A percentile compares a stretch with the other conserved stretches of the same genome.
These are phyloP conservation scores for Suillus cothurnatus DNA, from an alignment of 768 basidiomycete species.

Conservation along the genomic window DNA sequence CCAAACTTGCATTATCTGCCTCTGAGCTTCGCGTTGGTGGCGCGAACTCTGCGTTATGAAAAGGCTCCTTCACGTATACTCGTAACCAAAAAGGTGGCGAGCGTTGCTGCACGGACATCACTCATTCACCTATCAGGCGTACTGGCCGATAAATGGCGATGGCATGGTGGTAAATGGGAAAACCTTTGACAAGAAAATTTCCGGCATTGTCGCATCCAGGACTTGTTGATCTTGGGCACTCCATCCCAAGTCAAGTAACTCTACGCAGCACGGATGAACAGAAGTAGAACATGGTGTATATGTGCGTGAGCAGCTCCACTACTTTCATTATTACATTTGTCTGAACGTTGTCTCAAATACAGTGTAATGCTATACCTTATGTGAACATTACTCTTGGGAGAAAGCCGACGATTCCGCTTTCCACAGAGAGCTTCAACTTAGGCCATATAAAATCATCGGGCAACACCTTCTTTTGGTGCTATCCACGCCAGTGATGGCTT, in stretches of 20 bases:
- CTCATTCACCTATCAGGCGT: no score
- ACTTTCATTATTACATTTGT: neutral
- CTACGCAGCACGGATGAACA: slow-evolving; percentile 31
- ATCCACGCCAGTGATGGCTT: slow-evolving; percentile 15
- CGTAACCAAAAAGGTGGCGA: slow-evolving; percentile 31
- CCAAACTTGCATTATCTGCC: slow-evolving; percentile 37
- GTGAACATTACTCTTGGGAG: slow-evolving; percentile 38
- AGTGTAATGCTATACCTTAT: slow-evolving; percentile 24
- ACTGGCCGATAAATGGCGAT: slow-evolving; percentile 23
- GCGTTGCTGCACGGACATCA: no score
- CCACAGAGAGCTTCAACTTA: slow-evolving; percentile 37
- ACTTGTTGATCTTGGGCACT: slow-evolving; percentile 44
- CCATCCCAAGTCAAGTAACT: slow-evolving; percentile 32
- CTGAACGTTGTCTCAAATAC: slow-evolving; percentile 20
- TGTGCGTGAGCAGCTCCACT: slow-evolving; percentile 21
- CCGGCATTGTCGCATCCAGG: slow-evolving; percentile 52
- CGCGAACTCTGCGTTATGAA: slow-evolving; percentile 38
- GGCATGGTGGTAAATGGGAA: slow-evolving; percentile 25
- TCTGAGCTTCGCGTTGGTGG: slow-evolving; percentile 45
- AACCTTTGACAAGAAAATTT: slow-evolving; percentile 2
- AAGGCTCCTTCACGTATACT: slow-evolving; percentile 39
- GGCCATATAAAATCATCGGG: slow-evolving; percentile 25
- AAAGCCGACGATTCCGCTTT: slow-evolving; percentile 33
- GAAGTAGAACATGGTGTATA: slow-evolving; percentile 35
- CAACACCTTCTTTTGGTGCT: slow-evolving; percentile 20